These are phyloP conservation scores for Mortierella alpina DNA, from an alignment of 192 early-diverging fungal genomes.

Conservation along the genomic window DNA sequence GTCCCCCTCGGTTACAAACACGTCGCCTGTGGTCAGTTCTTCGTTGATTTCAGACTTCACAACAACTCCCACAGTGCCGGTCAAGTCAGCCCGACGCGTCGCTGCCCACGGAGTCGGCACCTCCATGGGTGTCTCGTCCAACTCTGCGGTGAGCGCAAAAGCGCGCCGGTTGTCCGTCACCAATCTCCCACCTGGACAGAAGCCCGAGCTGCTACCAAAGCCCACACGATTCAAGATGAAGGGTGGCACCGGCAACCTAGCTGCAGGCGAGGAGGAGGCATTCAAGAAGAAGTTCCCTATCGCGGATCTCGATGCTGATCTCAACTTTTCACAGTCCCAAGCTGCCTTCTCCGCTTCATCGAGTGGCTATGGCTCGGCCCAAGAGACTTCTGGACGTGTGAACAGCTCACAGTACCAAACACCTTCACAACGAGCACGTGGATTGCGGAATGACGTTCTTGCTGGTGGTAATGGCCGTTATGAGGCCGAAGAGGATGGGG, in stretches of 20 bases:
- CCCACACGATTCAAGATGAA: slow-evolving; percentile 53
- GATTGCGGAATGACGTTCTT: not conserved
- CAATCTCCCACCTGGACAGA: slow-evolving; percentile 27
- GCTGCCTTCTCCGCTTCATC: not conserved
- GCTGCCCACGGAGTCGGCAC: not conserved
- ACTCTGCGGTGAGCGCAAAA: not conserved
- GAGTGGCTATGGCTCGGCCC: not conserved
- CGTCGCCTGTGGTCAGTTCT: too few species aligned
- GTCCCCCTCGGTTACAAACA: not conserved
- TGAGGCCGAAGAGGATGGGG: slow-evolving; percentile 20
- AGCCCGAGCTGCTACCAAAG: slow-evolving; percentile 49
- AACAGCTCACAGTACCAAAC: slow-evolving; percentile 16
- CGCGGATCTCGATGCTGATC: slow-evolving; percentile 36
- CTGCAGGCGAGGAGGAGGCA: slow-evolving; percentile 36
- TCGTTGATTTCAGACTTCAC: not conserved
- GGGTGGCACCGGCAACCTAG: slow-evolving; percentile 30
- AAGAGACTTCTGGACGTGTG: not conserved
- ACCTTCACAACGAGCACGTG: slow-evolving; percentile 29
- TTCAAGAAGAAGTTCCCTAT: slow-evolving; percentile 45
- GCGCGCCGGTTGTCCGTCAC: slow-evolving; percentile 24
- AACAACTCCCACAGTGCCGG: slow-evolving; percentile 9
- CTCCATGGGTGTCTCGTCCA: not conserved
- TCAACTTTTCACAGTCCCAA: slow-evolving; percentile 7
- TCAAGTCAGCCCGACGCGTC: slow-evolving; percentile 27
- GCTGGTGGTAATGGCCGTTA: not conserved